Evolutionary conservation across 2,329 filamentous ascomycete species (phyloP).

Genomic region (Colletotrichum eleusines): DNA sequence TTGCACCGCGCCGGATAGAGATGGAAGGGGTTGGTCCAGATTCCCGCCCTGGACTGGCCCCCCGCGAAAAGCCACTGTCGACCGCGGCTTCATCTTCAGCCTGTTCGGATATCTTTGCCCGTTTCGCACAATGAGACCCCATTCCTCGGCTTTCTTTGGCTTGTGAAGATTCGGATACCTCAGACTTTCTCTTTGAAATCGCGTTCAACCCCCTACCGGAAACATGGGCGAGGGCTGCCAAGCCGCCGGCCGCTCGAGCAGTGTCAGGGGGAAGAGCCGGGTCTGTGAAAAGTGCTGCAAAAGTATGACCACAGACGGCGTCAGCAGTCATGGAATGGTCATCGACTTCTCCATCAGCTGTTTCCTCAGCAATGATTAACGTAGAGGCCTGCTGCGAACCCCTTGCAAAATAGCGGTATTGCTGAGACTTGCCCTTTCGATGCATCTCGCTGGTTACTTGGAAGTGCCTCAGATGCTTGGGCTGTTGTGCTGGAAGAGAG

Average conservation of each 20-base stretch:
- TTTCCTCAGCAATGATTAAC: background rate
- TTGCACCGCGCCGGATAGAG: constrained; percentile 16
- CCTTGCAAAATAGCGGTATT: constrained; percentile 34
- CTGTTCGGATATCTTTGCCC: background rate
- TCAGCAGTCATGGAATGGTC: too few species aligned
- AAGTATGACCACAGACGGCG: background rate
- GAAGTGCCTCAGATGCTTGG: constrained; percentile 36
- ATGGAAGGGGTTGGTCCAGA: background rate
- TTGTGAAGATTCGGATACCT: background rate
- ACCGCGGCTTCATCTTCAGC: constrained; percentile 7
- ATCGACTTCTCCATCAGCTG: background rate
- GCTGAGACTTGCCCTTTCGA: constrained; percentile 39
- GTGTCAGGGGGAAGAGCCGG: constrained; percentile 9
- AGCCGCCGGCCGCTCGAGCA: constrained; percentile 2
- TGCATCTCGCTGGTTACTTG: constrained; percentile 40
- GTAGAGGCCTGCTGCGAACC: background rate
- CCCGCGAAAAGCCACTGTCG: background rate
- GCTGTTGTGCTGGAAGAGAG: constrained; percentile 43
- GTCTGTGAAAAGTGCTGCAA: background rate
- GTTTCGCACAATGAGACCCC: constrained; percentile 14
- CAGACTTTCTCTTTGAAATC: constrained; percentile 30
- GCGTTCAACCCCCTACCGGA: constrained; percentile 20
- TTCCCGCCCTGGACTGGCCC: background rate
- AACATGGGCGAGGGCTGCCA: constrained; percentile 31
- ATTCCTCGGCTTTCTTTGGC: constrained; percentile 2